Base-by-base conservation (phyloP, 2,329 filamentous ascomycete genomes). In the Aureobasidium sp. region DNA sequence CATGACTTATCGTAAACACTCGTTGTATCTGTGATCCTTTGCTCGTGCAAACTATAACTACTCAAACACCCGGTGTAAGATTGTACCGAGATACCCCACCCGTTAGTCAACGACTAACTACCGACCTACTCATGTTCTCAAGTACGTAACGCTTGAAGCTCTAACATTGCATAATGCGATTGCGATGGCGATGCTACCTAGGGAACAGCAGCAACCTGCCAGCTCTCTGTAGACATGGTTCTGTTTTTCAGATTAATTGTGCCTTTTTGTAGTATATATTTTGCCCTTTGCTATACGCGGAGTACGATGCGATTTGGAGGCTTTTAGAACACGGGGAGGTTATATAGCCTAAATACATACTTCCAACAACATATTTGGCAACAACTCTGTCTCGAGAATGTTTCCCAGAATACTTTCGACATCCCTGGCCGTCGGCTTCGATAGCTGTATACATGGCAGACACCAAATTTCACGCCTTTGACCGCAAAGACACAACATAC, bases 401-500 rank as follows among this genome's bases (percentile, higher is more conserved):
- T 5, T 44, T 9, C 24, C n/a, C 41, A 17, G 7, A 17, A 12
- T n/a, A 8, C 7, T 20, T 9, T 20, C 8, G n/a, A 12, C 9
- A 3, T 9, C 41, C 2, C 24, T 24, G 8, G 10, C 12, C 34
- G 15, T 15, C 41, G 2, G n/a, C 8, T 29, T 26, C 44, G 5
- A 29, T 2, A 47, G 6, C 27, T 7, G 12, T 32, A 32, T 5
- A 27, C 24, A 57, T 57, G 53, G 41, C 29, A n/a, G 53, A 34
- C 13, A 59, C 55, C 13, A 72, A 71, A 27, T 72, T 78, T 51
- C 69, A 71, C 50, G 72, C 67, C 48, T 79, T 79, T 67, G 66
- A 75, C 32, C 63, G 77, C 10, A 68, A 76, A 63, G 72, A 73
- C 27, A 70, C 74, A 6, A 66, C 69, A 5, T 81, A 79, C 66